A percentile compares a stretch with the other conserved stretches of the same genome.
These are phyloP conservation scores for Claviceps monticola DNA, from an alignment of 2,329 filamentous ascomycete species.

Conservation along the genomic window DNA sequence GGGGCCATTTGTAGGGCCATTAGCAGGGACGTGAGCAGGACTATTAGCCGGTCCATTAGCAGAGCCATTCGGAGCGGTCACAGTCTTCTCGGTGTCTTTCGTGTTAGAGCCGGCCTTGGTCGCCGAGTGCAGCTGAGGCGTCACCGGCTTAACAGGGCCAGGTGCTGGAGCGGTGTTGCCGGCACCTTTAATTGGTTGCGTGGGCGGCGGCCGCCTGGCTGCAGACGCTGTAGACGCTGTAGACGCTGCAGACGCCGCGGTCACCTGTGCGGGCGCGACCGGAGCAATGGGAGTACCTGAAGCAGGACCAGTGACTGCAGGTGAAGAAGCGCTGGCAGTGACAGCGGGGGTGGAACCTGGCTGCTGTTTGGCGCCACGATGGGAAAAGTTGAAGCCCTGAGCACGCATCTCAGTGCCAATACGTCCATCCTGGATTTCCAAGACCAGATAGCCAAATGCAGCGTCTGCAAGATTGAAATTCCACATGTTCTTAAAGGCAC, in stretches of 20 bases:
- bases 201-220: conserved; percentile 23
- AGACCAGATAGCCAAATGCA: conserved; percentile 86
- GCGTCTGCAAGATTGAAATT: conserved; percentile 98
- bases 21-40: conserved; percentile 27
- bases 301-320: conserved; percentile 7
- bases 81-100: conserved; percentile 45
- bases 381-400: conserved; percentile 98
- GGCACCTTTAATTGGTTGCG: conserved; percentile 29
- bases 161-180: conserved; percentile 20
- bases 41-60: conserved; percentile 33
- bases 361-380: conserved; percentile 73
- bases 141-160: conserved; percentile 25
- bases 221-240: conserved; percentile 13
- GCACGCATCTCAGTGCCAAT: conserved; percentile 98
- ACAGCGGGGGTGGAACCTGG: conserved; percentile 24
- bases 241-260: conserved; percentile 18
- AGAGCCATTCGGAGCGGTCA: conserved; percentile 38
- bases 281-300: conserved; percentile 21
- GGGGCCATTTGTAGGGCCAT: conserved; percentile 38
- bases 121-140: conserved; percentile 35
- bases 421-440: conserved; percentile 88
- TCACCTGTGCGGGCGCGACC: conserved; percentile 21
- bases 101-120: conserved; percentile 23
- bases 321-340: conserved; percentile 17
- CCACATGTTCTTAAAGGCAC: conserved; percentile 99